These are phyloP conservation scores for Leccinum ochraceum DNA, from an alignment of 768 basidiomycete genomes.

Conservation along the genomic window DNA sequence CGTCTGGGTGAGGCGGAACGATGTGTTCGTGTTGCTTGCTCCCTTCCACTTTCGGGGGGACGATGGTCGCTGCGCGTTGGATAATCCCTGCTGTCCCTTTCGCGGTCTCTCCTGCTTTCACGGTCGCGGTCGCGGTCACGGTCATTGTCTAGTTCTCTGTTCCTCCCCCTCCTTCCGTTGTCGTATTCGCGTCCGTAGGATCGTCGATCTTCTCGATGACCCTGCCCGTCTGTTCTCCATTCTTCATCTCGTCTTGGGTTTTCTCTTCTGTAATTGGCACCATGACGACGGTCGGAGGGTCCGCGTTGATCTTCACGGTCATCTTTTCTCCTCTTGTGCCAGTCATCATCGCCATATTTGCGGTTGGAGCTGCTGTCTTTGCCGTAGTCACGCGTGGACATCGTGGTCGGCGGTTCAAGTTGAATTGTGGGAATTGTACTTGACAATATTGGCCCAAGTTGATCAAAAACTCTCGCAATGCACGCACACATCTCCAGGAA, in stretches of 20 bases:
- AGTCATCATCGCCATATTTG: constrained; percentile 12
- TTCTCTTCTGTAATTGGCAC: constrained; percentile 15
- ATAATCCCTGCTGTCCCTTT: constrained; percentile 44
- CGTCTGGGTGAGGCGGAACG: constrained; percentile 60
- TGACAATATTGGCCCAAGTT: no score
- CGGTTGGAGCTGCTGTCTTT: constrained; percentile 16
- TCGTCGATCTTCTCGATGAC: constrained; percentile 19
- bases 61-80: constrained; percentile 33
- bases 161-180: constrained; percentile 18
- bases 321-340: constrained; percentile 9
- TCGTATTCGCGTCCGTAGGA: constrained; percentile 24
- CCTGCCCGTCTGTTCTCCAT: constrained; percentile 19
- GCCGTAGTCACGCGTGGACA: constrained; percentile 22
- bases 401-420: constrained; percentile 3
- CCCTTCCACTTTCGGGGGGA: constrained; percentile 28
- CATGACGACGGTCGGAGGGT: constrained; percentile 19
- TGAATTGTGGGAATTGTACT: constrained; percentile 21
- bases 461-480: no score
- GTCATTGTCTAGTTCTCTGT: constrained; percentile 13
- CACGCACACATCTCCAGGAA: constrained; percentile 11
- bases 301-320: constrained; percentile 7
- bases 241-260: constrained; percentile 25
- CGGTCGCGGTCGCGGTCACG: constrained; percentile 10
- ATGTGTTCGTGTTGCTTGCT: constrained; percentile 35
- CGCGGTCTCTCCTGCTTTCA: constrained; percentile 18